Evolutionary conservation across 768 basidiomycete species (phyloP).

Genomic region (Galerina sulciceps): DNA sequence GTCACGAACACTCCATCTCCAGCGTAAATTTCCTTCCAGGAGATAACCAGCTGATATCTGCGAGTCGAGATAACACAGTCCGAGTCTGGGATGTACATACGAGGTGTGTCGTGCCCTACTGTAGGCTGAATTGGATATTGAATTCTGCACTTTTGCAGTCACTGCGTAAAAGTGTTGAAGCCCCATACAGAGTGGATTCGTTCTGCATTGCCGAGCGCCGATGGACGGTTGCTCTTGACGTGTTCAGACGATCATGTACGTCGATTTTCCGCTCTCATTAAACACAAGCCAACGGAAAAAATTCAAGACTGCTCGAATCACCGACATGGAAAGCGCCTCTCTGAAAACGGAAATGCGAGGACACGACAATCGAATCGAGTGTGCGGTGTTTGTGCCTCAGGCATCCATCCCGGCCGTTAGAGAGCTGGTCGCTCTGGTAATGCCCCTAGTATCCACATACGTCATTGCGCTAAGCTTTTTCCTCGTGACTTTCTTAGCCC

Average conservation of each 20-base stretch:
- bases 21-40: conserved; percentile 84
- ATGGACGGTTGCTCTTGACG: conserved; percentile 76
- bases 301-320: conserved; percentile 25
- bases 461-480: neutral
- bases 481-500: conserved; percentile 16
- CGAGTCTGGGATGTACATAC: conserved; percentile 86
- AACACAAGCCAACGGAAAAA: neutral
- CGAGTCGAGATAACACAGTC: conserved; percentile 87
- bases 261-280: conserved; percentile 3
- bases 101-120: conserved; percentile 54
- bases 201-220: conserved; percentile 62
- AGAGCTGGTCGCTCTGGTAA: conserved; percentile 75
- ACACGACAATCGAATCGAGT: conserved; percentile 87
- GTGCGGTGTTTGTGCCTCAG: conserved; percentile 79
- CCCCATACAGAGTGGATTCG: conserved; percentile 87
- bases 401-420: conserved; percentile 77
- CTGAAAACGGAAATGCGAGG: conserved; percentile 84
- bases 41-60: conserved; percentile 82
- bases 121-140: neutral
- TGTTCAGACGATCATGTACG: conserved; percentile 88
- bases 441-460: neutral
- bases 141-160: conserved; percentile 56
- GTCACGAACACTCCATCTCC: conserved; percentile 92
- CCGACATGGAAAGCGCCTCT: conserved; percentile 54
- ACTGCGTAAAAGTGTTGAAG: conserved; percentile 52